Conservation (phyloP, 345 rosid species). For the Acer yangbiense region DNA sequence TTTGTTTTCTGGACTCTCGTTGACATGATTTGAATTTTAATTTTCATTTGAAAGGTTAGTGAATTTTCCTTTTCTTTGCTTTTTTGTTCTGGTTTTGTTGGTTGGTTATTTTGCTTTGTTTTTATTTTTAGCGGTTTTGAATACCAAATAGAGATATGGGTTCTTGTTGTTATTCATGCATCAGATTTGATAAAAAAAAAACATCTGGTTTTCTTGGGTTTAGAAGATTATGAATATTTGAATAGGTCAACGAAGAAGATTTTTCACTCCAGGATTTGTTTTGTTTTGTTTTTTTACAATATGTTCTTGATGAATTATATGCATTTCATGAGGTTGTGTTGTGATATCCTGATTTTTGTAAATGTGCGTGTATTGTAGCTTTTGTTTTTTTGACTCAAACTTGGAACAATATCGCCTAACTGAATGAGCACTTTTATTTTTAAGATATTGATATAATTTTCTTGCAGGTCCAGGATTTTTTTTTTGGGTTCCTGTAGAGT, state of each 20-base stretch:
- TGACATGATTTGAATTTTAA: background rate
- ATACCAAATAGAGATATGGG: conserved; percentile 21
- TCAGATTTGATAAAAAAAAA: conserved; percentile 21
- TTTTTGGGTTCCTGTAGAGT: conserved; percentile 13
- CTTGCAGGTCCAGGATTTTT: conserved; percentile 7
- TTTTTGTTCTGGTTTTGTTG: background rate
- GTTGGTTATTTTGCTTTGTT: background rate
- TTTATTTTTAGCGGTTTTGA: background rate
- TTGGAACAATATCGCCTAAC: too few species aligned
- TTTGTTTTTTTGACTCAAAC: background rate
- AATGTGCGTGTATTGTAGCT: background rate
- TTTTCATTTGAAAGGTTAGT: background rate
- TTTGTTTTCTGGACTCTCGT: conserved; percentile 5
- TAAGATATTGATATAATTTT: background rate
- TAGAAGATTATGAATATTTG: conserved; percentile 1
- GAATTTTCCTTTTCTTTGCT: background rate
- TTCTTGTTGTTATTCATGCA: background rate
- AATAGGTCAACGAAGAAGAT: conserved; percentile 12
- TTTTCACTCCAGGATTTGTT: conserved; percentile 30
- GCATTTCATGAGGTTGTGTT: background rate
- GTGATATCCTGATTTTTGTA: background rate
- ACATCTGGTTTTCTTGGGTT: conserved; percentile 9
- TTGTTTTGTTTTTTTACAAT: background rate
- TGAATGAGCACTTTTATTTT: too few species aligned
- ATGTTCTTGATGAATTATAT: background rate